Base-by-base conservation (phyloP, 192 early-diverging fungal species). In the Linderina pennispora region DNA sequence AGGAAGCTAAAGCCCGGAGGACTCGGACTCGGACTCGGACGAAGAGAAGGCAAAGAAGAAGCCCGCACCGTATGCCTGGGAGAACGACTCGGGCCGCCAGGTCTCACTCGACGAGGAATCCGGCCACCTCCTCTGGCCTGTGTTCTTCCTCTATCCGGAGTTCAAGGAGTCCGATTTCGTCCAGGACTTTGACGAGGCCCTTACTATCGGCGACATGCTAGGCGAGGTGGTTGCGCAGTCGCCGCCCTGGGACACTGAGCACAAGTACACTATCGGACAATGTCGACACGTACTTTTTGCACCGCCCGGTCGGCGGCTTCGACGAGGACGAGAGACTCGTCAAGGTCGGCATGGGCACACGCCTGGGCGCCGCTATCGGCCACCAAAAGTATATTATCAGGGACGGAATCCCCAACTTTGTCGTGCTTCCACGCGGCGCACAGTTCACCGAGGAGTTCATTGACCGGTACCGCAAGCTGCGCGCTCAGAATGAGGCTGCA, bases 121-220 rank as follows among this genome's bases (percentile, higher is more conserved):
- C 0, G 76, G 79, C 16, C 76, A 71, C 16, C 54, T 99, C 11
- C 69, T 78, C 7, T 85, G 85, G 76, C 97, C 97, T 0, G 89
- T 91, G 4, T 71, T 90, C 23, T 91, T 99, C 45, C 62, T 97
- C 57, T 99, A 99, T 58, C 97, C 97, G 18, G 93, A 99, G 66
- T 68, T 85, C 52, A 84, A 84, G 47, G 80, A 98, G 50, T 87
- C 86, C 2, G 97, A 99, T 62, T 76, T 88, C 40, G 88, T 99
- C 40, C 73, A 82, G 45, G 66, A 65, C 23, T 94, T 95, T 52
- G 74, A 91, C 69, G 97, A 98, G 70, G 56, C 78, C 10, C 68
- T 77, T 44, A 81, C 90, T 16, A 87, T 99, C 49, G 49, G 62
- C 35, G 90, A 92, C 44, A 92, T 97, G 55, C 59, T 99, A 7